phyloP scores from a whole-genome alignment of 306 rosid genomes.

The Medicago arabica region DNA sequence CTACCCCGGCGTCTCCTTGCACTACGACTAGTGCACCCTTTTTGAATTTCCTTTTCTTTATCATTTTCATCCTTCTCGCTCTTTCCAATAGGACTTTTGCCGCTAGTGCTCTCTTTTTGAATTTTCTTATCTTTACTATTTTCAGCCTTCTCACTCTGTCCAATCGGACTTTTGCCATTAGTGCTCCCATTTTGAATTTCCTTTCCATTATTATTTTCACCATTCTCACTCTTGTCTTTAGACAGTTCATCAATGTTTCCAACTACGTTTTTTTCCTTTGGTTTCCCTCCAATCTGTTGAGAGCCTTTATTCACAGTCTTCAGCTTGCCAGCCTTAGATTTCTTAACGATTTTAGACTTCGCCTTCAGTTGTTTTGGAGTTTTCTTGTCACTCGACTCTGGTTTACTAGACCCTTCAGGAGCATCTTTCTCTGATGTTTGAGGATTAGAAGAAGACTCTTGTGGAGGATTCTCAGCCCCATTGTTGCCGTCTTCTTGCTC shows the following conservation, averaged over 20 bases:
- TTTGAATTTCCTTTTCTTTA: conserved; percentile 42
- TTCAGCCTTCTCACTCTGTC: conserved; percentile 45
- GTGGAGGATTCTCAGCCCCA: conserved; percentile 38
- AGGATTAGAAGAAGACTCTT: conserved; percentile 18
- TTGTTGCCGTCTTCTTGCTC: conserved; percentile 50
- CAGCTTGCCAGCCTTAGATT: conserved; percentile 43
- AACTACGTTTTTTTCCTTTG: conserved; percentile 32
- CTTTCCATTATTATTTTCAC: conserved; percentile 35
- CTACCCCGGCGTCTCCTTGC: conserved; percentile 29
- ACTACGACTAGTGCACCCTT: conserved; percentile 29
- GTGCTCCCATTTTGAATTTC: conserved; percentile 42
- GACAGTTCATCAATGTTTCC: conserved; percentile 41
- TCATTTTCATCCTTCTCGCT: conserved; percentile 35
- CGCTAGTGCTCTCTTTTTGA: conserved; percentile 33
- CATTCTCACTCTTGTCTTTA: conserved; percentile 43
- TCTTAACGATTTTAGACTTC: conserved; percentile 60
- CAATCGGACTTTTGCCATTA: conserved; percentile 39
- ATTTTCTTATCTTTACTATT: conserved; percentile 40
- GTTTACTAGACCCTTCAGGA: conserved; percentile 42
- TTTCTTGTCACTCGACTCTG: conserved; percentile 51
- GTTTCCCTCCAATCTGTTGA: conserved; percentile 39
- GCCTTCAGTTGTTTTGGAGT: conserved; percentile 55
- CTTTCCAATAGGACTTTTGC: conserved; percentile 28
- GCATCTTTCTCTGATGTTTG: conserved; percentile 40
- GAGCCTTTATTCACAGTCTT: conserved; percentile 35